Conservation (phyloP, 345 rosid species). For the Clarkia xantiana region DNA sequence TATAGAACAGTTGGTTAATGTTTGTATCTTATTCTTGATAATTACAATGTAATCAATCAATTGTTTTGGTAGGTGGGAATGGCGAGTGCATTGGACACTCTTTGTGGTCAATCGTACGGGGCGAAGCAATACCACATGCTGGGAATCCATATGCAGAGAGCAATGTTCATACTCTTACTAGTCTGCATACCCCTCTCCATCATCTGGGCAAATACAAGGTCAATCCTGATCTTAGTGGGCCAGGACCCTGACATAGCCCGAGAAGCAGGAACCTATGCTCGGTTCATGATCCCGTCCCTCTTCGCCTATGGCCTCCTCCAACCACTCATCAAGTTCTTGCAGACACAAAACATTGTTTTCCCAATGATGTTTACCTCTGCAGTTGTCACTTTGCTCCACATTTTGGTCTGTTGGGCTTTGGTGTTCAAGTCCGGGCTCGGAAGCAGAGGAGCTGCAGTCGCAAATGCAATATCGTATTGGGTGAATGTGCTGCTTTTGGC, state of each 20-base stretch:
- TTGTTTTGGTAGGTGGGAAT: slow-evolving; percentile 41
- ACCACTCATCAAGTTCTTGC: slow-evolving; percentile 52
- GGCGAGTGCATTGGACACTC: slow-evolving; percentile 74
- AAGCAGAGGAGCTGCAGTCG: slow-evolving; percentile 63
- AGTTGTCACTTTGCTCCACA: slow-evolving; percentile 34
- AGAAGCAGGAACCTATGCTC: slow-evolving; percentile 46
- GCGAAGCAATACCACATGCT: slow-evolving; percentile 55
- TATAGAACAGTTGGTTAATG: too few relatives aligned
- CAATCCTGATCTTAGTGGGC: slow-evolving; percentile 29
- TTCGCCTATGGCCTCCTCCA: slow-evolving; percentile 60
- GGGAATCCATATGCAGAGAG: slow-evolving; percentile 64
- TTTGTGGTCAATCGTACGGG: slow-evolving; percentile 77
- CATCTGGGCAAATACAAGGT: slow-evolving; percentile 51
- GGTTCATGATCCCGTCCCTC: slow-evolving; percentile 57
- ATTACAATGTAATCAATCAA: too few relatives aligned
- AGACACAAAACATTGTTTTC: slow-evolving; percentile 57
- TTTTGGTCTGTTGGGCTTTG: slow-evolving; percentile 48
- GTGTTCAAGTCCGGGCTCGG: slow-evolving; percentile 49
- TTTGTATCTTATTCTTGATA: too few relatives aligned
- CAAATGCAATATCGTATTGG: slow-evolving; percentile 54
- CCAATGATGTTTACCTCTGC: slow-evolving; percentile 61
- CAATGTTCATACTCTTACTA: slow-evolving; percentile 46
- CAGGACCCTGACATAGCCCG: slow-evolving; percentile 40
- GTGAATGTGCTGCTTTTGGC: slow-evolving; percentile 42
- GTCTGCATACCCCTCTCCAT: slow-evolving; percentile 53